Conservation (phyloP, 495 filamentous ascomycete species). For the Aspergillus bridgeri region DNA sequence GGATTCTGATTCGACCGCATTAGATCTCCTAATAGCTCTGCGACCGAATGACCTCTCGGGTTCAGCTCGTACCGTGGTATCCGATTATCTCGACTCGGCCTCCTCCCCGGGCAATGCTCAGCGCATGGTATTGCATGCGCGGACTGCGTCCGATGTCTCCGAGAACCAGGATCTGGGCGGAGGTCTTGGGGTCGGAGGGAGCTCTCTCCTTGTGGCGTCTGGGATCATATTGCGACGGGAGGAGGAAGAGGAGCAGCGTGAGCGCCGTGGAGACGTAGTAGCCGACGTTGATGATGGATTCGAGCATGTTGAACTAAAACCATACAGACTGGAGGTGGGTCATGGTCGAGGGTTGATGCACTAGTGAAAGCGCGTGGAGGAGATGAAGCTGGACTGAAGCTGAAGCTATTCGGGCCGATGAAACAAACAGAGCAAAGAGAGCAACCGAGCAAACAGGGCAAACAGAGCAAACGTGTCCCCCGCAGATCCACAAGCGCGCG, state of each 20-base stretch:
- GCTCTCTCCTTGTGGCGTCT: conserved; percentile 13
- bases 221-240: conserved; percentile 50
- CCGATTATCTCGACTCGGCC: conserved; percentile 81
- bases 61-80: conserved; percentile 61
- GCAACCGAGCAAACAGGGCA: too few species aligned
- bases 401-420: not conserved
- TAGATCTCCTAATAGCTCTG: conserved; percentile 12
- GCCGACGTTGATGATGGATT: conserved; percentile 38
- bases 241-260: conserved; percentile 46
- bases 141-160: conserved; percentile 95
- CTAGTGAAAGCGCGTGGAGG: not conserved
- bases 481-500: conserved; percentile 7
- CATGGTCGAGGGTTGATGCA: not conserved
- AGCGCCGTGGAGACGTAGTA: conserved; percentile 49
- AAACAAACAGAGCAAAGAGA: not conserved
- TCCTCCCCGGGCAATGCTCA: conserved; percentile 85
- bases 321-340: not conserved
- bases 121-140: conserved; percentile 97
- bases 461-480: conserved; percentile 15
- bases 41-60: not conserved
- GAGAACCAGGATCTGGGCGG: conserved; percentile 87
- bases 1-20: conserved; percentile 44
- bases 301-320: conserved; percentile 33
- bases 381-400: not conserved
- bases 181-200: conserved; percentile 24